A percentile compares a stretch with the other conserved stretches of the same genome.
Conservation (phyloP, 257 asterid species). For the Fraxinus quadrangulata region DNA sequence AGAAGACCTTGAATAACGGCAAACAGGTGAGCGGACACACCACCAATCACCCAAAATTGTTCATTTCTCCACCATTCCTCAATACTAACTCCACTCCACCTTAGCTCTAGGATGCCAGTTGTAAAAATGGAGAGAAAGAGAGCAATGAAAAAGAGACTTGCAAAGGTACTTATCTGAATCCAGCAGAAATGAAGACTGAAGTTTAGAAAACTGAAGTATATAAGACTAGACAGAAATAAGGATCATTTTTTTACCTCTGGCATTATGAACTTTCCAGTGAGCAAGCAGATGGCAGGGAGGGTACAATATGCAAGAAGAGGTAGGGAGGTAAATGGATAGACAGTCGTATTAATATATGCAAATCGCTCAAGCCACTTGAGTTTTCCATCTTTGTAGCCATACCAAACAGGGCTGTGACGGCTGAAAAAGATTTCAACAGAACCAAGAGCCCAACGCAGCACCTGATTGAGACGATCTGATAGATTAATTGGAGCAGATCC, state of each 20-base stretch:
- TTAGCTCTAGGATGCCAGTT: slow-evolving; percentile 83
- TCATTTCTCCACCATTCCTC: slow-evolving; percentile 99
- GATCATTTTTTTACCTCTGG: slow-evolving; percentile 64
- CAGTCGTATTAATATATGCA: slow-evolving; percentile 77
- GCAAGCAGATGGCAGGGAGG: slow-evolving; percentile 87
- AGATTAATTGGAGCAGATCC: slow-evolving; percentile 94
- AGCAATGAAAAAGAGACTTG: slow-evolving; percentile 89
- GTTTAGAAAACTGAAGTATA: neutral
- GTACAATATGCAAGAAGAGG: slow-evolving; percentile 93
- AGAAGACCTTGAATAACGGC: slow-evolving; percentile 84
- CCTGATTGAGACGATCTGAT: slow-evolving; percentile 95
- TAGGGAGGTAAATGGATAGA: slow-evolving; percentile 86
- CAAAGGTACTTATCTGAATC: slow-evolving; percentile 81
- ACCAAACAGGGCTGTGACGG: slow-evolving; percentile 80
- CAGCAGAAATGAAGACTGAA: slow-evolving; percentile 16
- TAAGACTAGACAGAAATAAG: neutral
- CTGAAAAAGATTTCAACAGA: slow-evolving; percentile 95
- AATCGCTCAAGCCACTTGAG: slow-evolving; percentile 90
- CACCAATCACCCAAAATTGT: slow-evolving; percentile 98
- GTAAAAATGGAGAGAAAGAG: slow-evolving; percentile 80
- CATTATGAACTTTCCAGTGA: slow-evolving; percentile 89
- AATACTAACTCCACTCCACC: slow-evolving; percentile 95
- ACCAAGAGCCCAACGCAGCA: slow-evolving; percentile 92
- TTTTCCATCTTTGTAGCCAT: slow-evolving; percentile 79
- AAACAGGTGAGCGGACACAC: slow-evolving; percentile 85